Evolutionary conservation across 208 protist species (phyloP), one percentile per base, ranked within the genome.

Genomic region (Zelonia costaricensis): DNA sequence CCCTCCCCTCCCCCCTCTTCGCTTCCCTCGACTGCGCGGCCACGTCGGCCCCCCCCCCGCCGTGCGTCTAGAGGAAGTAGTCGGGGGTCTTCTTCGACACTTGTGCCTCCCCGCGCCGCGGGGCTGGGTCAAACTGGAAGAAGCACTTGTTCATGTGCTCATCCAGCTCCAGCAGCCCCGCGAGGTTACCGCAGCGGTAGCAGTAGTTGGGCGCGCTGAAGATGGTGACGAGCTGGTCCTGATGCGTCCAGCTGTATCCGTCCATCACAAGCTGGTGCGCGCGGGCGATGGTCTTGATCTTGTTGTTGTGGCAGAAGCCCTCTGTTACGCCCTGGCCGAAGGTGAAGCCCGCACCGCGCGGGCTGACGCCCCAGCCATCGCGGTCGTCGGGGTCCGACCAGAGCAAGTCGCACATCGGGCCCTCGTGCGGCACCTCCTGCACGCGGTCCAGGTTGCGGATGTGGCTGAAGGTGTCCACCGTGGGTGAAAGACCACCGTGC

Each of bases 171-270:
- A 99, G 89, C 36, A 99, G 93, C 4, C 93, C 95, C 0, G 95
- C 97, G 23, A 98, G 71, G 73, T 99, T 99, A 30, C 97, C 97
- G 69, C 98, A 99, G 57, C 98, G 88, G 74, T 99, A 99, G 86
- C 98, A 99, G 76, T 99, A 99, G 82, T 99, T 99, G 8, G 98
- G 98, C 0, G 98, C 98, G 33, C 81, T 95, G 81, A 99, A 99
- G 61, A 99, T 96, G 13, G 99, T 99, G 16, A 99, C 98, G 0
- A 99, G 91, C 62, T 98, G 94, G 23, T 98, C 83, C 62, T 98
- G 92, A 64, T 99, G 98, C 30, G 83, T 92, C 97, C 98, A 99
- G 53, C 98, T 98, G 85, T 99, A 99, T 6, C 98, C 98, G 30
- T 99, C 98, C 87, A 98, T 97, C 6, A 99, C 96, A 1, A 99